Conservation (phyloP, 768 basidiomycete species). For the Tubosaeta sp. region DNA sequence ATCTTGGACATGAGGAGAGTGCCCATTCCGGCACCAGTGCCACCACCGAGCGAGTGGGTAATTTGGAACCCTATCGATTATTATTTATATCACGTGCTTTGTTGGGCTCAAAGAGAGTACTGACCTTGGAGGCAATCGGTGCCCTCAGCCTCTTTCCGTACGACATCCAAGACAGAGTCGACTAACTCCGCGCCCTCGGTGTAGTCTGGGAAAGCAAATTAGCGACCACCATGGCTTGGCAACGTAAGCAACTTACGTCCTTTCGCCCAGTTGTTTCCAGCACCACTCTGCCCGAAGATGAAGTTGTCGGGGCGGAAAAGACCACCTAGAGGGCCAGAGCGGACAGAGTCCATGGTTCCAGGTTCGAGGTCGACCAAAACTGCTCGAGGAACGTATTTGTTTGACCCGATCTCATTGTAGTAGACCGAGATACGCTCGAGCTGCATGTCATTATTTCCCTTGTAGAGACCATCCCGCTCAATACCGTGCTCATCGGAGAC, state of each 20-base stretch:
- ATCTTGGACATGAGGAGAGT: conserved; percentile 99
- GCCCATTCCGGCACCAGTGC: conserved; percentile 99
- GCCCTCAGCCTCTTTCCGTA: conserved; percentile 97
- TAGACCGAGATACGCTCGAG: conserved; percentile 97
- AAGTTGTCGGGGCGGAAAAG: conserved; percentile 99
- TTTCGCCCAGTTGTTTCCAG: conserved; percentile 99
- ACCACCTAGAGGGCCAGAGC: conserved; percentile 82
- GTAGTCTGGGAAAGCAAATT: conserved; percentile 45
- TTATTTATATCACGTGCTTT: conserved; percentile 1
- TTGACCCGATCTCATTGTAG: conserved; percentile 93
- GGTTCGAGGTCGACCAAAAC: conserved; percentile 98
- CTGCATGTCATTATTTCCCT: conserved; percentile 91
- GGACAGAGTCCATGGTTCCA: conserved; percentile 92
- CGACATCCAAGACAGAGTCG: conserved; percentile 95
- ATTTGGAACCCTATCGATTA: conserved; percentile 83
- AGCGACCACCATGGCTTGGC: not conserved
- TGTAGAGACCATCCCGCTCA: conserved; percentile 88
- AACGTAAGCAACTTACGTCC: conserved; percentile 65
- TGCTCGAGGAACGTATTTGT: conserved; percentile 98
- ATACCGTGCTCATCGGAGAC: conserved; percentile 98
- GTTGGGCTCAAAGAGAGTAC: conserved; percentile 19
- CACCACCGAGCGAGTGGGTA: conserved; percentile 97
- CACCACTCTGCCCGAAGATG: conserved; percentile 96
- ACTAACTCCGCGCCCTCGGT: conserved; percentile 98
- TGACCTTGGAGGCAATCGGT: conserved; percentile 94